Evolutionary conservation across 2,329 filamentous ascomycete genomes (phyloP), one percentile per base, ranked within the genome.

Genomic region (Plectosphaerella sp.): DNA sequence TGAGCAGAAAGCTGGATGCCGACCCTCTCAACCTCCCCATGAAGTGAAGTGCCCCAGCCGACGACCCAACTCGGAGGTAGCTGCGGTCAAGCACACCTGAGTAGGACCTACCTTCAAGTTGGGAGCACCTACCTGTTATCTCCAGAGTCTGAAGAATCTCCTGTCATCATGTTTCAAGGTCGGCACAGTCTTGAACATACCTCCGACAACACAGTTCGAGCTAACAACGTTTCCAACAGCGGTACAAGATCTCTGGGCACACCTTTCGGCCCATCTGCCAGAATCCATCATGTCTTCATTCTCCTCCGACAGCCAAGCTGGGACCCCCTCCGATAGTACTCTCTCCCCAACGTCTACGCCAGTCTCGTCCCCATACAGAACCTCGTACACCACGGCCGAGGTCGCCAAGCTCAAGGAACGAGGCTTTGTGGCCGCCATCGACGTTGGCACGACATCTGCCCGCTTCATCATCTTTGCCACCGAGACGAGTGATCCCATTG

Each of bases 391-490:
- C 28, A 55, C 50, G 15, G 61, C 64, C 50, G 71, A 67, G 2
- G 62, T 62, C 15, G 62, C 66, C 14, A 64, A 69, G 54, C 57
- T 60, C 42, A 52, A 58, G 46, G 56, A 63, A 47, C 60, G 86
- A 52, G 82, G 82, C 72, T 96, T 89, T 63, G 86, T 96, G 55
- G 91, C 91, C 54, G 89, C 88, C 60, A 92, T 96, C 66, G 91
- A 96, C 66, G 90, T 95, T 64, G 91, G 91, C 53, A 96, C 91
- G 12, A 96, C 91, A 33, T 93, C 88, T 54, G 89, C 91, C 35
- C 82, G 91, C 37, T 96, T 96, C 71, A 81, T 96, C 61, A 92
- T 97, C 65, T 96, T 96, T 73, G 86, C 96, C 70, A 84, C 83
- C 58, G 41, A 43, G 41, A 73, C 81, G 42, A 91, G 91, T 51